Percentiles rank a stretch among this genome's conserved stretches.
Evolutionary conservation across 768 basidiomycete species (phyloP).

Genomic region (Naganishia onofrii): DNA sequence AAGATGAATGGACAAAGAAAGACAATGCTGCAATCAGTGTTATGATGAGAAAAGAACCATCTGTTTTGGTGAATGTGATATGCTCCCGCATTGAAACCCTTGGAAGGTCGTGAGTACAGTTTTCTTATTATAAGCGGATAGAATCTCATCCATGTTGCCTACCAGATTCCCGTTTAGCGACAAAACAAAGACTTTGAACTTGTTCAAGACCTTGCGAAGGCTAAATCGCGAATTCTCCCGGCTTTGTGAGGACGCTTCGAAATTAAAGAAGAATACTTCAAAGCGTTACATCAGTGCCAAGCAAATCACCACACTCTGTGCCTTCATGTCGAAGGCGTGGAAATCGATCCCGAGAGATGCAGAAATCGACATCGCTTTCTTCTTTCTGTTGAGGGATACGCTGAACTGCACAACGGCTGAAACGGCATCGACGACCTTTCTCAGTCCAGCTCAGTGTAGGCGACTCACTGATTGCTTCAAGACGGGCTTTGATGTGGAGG

Average conservation of each 20-base stretch:
- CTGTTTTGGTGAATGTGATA: background rate
- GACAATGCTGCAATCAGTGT: background rate
- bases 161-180: slow-evolving; percentile 2
- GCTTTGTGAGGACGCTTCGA: background rate
- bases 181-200: background rate
- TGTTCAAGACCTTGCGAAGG: slow-evolving; percentile 1
- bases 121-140: background rate
- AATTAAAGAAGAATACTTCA: background rate
- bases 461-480: slow-evolving; percentile 9
- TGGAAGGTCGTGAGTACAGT: background rate
- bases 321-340: background rate
- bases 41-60: background rate
- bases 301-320: slow-evolving; percentile 5
- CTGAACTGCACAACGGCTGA: background rate
- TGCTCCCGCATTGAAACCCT: slow-evolving; percentile 6
- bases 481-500: background rate
- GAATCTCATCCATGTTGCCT: background rate
- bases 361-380: slow-evolving; percentile 12
- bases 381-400: background rate
- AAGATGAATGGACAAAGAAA: slow-evolving; percentile 8
- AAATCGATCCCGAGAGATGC: background rate
- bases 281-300: background rate
- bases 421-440: background rate
- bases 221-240: background rate
- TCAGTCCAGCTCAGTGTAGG: slow-evolving; percentile 6